Evolutionary conservation across 2,329 filamentous ascomycete genomes (phyloP), one percentile per base, ranked within the genome.

Genomic region (Trichoderma harzianum): DNA sequence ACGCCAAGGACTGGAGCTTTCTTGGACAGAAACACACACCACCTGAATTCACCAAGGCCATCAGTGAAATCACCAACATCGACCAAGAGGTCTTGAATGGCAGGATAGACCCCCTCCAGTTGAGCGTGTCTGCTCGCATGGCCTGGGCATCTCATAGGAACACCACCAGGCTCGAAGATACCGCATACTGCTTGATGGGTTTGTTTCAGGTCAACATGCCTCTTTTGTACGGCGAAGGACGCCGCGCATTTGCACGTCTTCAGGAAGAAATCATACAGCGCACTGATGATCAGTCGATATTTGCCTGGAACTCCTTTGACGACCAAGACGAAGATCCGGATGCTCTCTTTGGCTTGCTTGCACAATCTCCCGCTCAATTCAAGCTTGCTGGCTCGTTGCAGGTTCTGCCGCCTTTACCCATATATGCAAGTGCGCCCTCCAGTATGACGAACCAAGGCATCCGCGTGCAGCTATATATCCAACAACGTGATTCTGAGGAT

Each of bases 201-300:
- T 61, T 76, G 5, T 73, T 75, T 21, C 34, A 73, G 21, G 73
- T 76, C 47, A 73, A 73, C 71, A 73, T 76, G 74, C 72, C 75
- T 16, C 72, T 75, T 60, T 57, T 76, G 5, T 76, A 75, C 55
- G 74, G 74, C 3, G 75, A 76, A 47, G 72, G 73, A 0, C 43
- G 26, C 1, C 61, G 64, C 8, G 72, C 72, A 16, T 74, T 74
- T 32, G 64, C 53, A 6, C 43, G 73, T 12, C 68, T 74, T 21
- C 73, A 74, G 5, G 73, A 73, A 28, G 71, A 73, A 30, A 72
- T 74, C 12, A 68, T 74, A 57, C 36, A 72, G 47, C 62, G 67
- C 16, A 70, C 69, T 7, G 73, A 71, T 6, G 74, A 75, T 26
- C 71, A 75, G 64, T 76, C 71, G 26, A 64, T 74, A n/a, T 74